Conservation (phyloP, 441 rosid species). For the Croton laevigatus region DNA sequence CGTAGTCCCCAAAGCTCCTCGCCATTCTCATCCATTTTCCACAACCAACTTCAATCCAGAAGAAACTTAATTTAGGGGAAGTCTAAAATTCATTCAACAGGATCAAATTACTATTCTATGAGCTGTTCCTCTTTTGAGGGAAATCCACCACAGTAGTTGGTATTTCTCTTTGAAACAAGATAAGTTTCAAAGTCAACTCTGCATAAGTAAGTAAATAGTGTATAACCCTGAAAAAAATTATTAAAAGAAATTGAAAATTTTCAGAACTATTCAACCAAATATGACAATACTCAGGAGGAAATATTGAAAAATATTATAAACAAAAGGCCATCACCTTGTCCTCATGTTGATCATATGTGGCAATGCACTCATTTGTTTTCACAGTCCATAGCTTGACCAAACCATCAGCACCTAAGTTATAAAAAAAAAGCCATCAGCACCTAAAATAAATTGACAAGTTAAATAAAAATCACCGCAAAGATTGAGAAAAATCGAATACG, state of each 20-base stretch:
- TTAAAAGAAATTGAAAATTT: too few species aligned
- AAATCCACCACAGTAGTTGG: not conserved
- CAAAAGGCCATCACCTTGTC: constrained; percentile 59
- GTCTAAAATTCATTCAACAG: not conserved
- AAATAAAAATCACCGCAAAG: constrained; percentile 13
- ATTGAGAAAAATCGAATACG: not conserved
- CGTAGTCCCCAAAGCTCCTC: not conserved
- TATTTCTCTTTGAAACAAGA: not conserved
- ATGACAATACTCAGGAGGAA: not conserved
- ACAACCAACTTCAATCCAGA: not conserved
- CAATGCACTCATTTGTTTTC: constrained; percentile 77
- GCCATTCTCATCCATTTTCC: not conserved
- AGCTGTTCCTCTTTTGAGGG: not conserved
- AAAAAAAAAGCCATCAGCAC: constrained; percentile 70
- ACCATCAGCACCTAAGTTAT: constrained; percentile 81
- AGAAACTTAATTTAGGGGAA: not conserved
- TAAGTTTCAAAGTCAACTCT: not conserved
- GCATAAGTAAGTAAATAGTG: not conserved
- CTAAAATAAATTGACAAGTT: constrained; percentile 34
- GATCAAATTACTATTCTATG: not conserved
- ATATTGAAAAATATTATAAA: constrained; percentile 7
- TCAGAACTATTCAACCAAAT: not conserved
- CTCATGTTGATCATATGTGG: constrained; percentile 90
- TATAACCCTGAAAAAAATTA: not conserved
- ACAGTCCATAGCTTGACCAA: constrained; percentile 90